Base-by-base conservation (phyloP, 2,329 filamentous ascomycete species). In the Metarhizium album region DNA sequence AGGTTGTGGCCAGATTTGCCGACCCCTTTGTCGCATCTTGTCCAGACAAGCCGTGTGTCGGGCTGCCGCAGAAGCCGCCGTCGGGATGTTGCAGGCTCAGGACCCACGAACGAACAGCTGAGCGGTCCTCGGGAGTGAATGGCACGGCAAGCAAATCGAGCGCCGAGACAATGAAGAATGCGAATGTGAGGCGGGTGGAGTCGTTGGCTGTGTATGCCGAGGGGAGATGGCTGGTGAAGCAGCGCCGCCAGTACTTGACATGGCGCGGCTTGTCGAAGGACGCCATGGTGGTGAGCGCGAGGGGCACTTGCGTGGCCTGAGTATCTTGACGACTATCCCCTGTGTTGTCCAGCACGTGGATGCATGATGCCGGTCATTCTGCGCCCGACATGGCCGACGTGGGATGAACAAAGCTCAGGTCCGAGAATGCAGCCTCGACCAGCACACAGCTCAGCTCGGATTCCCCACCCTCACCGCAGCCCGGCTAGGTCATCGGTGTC, bases 241-340 rank as follows among this genome's bases (percentile, higher is more conserved):
- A 96, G 64, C 90, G 84, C 57, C 90, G 80, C 84, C 90, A 98
- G 77, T 96, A 98, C 64, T 86, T 88, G 64, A 93, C 74, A 66
- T 98, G 93, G 52, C 76, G 78, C 46, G 79, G 73, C 52, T 75
- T 80, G 62, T 86, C 72, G 54, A 86, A 69, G 23, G 58, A 43
- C 2, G 43, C 3, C 40, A 43, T 43, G 37, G n/a, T 40, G 3
- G 2, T 9, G n/a, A 11, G 37, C n/a, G 37, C 37, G n/a, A 40
- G 18, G 37, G 20, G 37, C 33, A 35, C 4, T 14, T 35, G 14
- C 16, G 9, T 13, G 16, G n/a, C 20, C 8, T 9, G 18, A 40
- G 18, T 22, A 9, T 40, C 18, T 22, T 22, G n/a, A n/a, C n/a
- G n/a, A n/a, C n/a, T n/a, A n/a, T n/a, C n/a, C n/a, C n/a, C n/a